Evolutionary conservation across 805 yeast genomes (phyloP), one percentile per base, ranked within the genome.

Genomic region (Sungouiozyma ichnusensis): DNA sequence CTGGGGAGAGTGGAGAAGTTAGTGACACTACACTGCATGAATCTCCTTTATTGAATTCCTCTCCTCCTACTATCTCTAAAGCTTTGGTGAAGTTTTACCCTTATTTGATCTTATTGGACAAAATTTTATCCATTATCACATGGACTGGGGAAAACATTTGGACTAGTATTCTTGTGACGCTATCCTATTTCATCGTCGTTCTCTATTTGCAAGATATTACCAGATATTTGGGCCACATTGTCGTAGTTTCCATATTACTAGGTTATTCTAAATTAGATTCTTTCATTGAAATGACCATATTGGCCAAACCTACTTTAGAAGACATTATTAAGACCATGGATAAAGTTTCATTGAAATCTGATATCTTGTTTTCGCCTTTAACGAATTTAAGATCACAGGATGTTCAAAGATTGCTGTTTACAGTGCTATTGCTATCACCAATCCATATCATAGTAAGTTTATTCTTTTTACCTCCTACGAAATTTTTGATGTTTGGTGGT

Each of bases 111-210:
- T 72, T 83, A 1, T 76, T 79, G n/a, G 85, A 88, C 60, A 76
- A 78, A 49, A 45, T 75, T 2, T 67, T 87, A 42, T 79, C 85
- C 35, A 69, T 88, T 34, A 62, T 85, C 33, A 88, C 97, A 0
- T 90, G 98, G 98, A 85, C 97, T 2, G 79, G 80, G 47, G 87
- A 82, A 32, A 94, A 86, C 60, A 69, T 74, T 29, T 86, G 90
- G 85, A 64, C 80, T 43, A 78, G 86, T 52, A 66, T 83, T 16
- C 69, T 86, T 20, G 72, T 76, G 3, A 51, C 53, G 13, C 39
- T 51, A 16, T 51, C 68, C 13, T 79, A 75, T 59, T 65, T 77
- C 2, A 65, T 81, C 3, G 54, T 73, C 3, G 83, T 85, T 18
- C 63, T 82, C 14, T 85, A 88, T 63, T 81, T 85, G 54, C 92